Percentiles rank a stretch among this genome's conserved stretches.
These are phyloP conservation scores for Penicillium hordei DNA, from an alignment of 2,329 filamentous ascomycete genomes.

Conservation along the genomic window DNA sequence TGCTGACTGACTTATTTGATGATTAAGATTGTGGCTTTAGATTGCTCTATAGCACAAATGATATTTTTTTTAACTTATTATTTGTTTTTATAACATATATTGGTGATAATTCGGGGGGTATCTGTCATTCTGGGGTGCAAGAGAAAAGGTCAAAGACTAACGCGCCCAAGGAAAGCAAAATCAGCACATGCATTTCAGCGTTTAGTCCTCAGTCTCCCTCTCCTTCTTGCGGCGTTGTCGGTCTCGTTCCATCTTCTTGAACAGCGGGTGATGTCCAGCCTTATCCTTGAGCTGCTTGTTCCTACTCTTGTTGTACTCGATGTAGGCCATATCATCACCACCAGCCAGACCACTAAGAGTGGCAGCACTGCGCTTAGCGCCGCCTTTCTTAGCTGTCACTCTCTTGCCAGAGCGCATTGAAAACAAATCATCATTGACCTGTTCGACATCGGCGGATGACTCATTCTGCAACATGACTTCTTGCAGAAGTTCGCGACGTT, in stretches of 20 bases:
- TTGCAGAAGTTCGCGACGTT: constrained; percentile 81
- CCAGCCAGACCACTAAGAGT: constrained; percentile 83
- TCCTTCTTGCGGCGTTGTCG: constrained; percentile 57
- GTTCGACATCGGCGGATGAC: constrained; percentile 67
- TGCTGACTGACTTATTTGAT: too few species aligned
- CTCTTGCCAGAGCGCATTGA: constrained; percentile 53
- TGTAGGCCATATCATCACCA: constrained; percentile 96
- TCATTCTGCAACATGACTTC: constrained; percentile 89
- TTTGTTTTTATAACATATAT: not conserved
- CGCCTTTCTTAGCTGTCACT: constrained; percentile 50
- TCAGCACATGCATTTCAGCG: not conserved
- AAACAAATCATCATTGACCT: constrained; percentile 68
- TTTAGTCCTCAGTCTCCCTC: constrained; percentile 29
- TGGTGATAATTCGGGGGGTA: constrained; percentile 1
- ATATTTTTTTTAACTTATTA: not conserved
- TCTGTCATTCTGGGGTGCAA: constrained; percentile 11
- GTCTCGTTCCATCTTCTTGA: constrained; percentile 65
- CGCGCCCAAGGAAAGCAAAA: not conserved
- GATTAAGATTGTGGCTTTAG: not conserved
- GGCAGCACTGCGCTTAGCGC: constrained; percentile 75
- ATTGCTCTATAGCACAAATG: too few species aligned
- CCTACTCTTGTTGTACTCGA: constrained; percentile 73
- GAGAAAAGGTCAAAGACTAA: not conserved
- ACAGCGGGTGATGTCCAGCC: constrained; percentile 59
- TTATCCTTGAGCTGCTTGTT: constrained; percentile 68